A percentile compares a stretch with the other conserved stretches of the same genome.
phyloP scores from a whole-genome alignment of 2,329 filamentous ascomycete genomes.

The Xenosphaeropsis pyriputrescens region DNA sequence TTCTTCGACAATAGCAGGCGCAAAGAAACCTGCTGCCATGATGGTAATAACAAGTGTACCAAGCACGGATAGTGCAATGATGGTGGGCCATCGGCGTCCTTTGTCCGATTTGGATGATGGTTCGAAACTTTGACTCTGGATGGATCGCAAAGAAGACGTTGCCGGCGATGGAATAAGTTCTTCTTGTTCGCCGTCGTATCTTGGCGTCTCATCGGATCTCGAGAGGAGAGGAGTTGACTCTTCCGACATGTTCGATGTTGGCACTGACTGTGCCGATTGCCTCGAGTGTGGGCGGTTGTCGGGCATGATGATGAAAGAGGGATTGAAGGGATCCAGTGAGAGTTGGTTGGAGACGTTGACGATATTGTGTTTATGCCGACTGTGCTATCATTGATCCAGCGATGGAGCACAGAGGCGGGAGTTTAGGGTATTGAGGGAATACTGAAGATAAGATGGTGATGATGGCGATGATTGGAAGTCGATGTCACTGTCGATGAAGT shows the following conservation, averaged over 20 bases:
- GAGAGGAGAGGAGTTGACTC: slow-evolving; percentile 21
- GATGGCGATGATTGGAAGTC: no score
- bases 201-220: slow-evolving; percentile 10
- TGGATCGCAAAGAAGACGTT: slow-evolving; percentile 18
- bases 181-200: slow-evolving; percentile 15
- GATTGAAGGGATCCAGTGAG: no score
- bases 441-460: no score
- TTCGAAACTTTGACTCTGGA: slow-evolving; percentile 13
- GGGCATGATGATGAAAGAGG: no score
- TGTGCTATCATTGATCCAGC: no score
- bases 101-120: slow-evolving; percentile 16
- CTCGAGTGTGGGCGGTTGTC: no score
- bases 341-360: no score
- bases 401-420: no score
- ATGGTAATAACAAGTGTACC: slow-evolving; percentile 49
- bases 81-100: slow-evolving; percentile 56
- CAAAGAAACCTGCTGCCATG: slow-evolving; percentile 66
- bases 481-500: no score
- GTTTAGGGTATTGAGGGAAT: no score
- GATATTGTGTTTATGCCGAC: no score
- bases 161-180: slow-evolving; percentile 16
- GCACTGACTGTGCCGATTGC: no score
- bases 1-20: slow-evolving; percentile 65
- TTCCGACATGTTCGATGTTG: neutral
- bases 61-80: slow-evolving; percentile 57